A percentile compares a stretch with the other conserved stretches of the same genome.
Evolutionary conservation across 2,329 filamentous ascomycete species (phyloP).

Genomic region (Macrophomina tecta): DNA sequence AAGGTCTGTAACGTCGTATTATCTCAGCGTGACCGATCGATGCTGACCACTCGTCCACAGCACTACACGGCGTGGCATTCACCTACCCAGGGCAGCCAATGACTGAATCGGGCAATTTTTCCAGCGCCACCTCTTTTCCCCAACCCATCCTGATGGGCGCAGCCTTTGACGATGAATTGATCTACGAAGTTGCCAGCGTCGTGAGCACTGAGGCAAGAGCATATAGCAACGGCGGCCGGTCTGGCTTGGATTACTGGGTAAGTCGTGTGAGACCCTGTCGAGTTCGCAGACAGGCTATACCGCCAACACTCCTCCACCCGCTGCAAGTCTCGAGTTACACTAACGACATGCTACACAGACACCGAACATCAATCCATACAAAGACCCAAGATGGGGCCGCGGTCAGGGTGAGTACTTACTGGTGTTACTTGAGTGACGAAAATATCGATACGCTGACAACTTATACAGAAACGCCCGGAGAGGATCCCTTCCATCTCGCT

Average conservation of each 20-base stretch:
- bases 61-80: conserved; percentile 55
- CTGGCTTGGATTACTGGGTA: conserved; percentile 61
- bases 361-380: conserved; percentile 71
- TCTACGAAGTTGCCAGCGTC: conserved; percentile 62
- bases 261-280: not conserved
- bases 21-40: not conserved
- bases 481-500: conserved; percentile 59
- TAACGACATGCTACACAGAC: conserved; percentile 43
- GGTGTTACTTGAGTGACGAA: too few relatives aligned
- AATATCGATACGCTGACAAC: too few relatives aligned
- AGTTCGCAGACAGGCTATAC: not conserved
- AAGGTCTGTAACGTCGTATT: conserved; percentile 41
- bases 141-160: conserved; percentile 68
- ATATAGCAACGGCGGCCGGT: conserved; percentile 65
- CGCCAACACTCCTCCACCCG: too few relatives aligned
- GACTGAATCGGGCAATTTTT: conserved; percentile 58
- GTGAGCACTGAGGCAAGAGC: conserved; percentile 68
- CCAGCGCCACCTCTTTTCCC: conserved; percentile 69
- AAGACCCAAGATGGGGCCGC: conserved; percentile 68
- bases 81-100: conserved; percentile 61
- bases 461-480: conserved; percentile 59
- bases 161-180: conserved; percentile 68
- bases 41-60: not conserved
- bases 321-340: not conserved
- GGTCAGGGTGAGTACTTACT: conserved; percentile 47